A percentile compares a stretch with the other conserved stretches of the same genome.
These are phyloP conservation scores for Quercus lobata DNA, from an alignment of 331 rosid species.

Conservation along the genomic window DNA sequence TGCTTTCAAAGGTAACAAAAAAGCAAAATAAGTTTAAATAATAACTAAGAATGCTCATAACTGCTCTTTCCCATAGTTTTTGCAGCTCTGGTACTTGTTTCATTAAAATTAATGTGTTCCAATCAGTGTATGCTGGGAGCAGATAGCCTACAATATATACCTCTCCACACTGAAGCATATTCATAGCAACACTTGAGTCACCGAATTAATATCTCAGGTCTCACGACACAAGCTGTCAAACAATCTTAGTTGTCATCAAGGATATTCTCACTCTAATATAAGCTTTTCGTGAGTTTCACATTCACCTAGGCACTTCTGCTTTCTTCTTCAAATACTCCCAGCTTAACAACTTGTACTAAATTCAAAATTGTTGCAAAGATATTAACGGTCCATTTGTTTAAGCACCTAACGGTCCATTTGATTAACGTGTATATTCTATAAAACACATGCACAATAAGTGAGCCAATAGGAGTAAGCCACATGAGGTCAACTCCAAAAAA, in stretches of 20 bases:
- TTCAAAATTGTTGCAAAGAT: slow-evolving; percentile 37
- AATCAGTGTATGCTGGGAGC: neutral
- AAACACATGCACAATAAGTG: too few relatives aligned
- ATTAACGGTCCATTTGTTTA: slow-evolving; percentile 1
- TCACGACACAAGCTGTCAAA: neutral
- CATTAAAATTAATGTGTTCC: neutral
- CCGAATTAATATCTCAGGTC: too few relatives aligned
- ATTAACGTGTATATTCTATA: neutral
- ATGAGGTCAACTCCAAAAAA: too few relatives aligned
- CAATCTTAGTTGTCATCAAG: neutral
- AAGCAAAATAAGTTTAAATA: neutral
- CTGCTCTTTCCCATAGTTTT: neutral
- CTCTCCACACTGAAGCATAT: too few relatives aligned
- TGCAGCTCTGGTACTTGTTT: neutral
- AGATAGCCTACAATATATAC: neutral
- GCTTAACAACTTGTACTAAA: neutral
- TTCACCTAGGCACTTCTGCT: neutral
- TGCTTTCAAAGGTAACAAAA: slow-evolving; percentile 29
- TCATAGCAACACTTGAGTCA: too few relatives aligned
- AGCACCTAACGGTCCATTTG: too few relatives aligned
- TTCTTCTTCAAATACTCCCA: neutral
- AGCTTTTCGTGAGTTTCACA: neutral
- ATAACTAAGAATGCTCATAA: neutral
- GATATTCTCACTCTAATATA: neutral
- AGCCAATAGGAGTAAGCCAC: too few relatives aligned